phyloP scores from a whole-genome alignment of 768 basidiomycete genomes.

The Daedalea quercina region DNA sequence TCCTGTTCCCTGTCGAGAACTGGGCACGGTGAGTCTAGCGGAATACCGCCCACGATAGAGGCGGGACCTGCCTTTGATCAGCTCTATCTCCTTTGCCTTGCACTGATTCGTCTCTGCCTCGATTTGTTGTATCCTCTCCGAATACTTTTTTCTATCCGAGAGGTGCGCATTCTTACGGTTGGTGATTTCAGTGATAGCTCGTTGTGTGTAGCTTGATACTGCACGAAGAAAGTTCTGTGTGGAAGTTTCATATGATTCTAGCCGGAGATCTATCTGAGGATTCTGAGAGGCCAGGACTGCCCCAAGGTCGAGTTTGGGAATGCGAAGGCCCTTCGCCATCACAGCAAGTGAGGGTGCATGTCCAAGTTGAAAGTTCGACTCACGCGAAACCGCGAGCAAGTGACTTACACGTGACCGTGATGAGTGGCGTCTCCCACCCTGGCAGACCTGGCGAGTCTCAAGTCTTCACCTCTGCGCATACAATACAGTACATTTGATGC shows the following conservation, averaged over 20 bases:
- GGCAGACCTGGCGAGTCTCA: too few species aligned
- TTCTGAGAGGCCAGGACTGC: slow-evolving; percentile 42
- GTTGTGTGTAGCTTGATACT: slow-evolving; percentile 64
- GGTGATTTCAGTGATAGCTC: slow-evolving; percentile 62
- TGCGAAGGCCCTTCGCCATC: slow-evolving; percentile 17
- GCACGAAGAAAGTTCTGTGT: slow-evolving; percentile 70
- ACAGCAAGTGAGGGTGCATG: not conserved
- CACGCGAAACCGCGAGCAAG: not conserved
- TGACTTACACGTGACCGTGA: not conserved
- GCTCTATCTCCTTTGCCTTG: slow-evolving; percentile 72
- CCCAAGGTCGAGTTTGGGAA: slow-evolving; percentile 56
- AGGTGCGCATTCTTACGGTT: slow-evolving; percentile 57
- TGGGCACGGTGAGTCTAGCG: slow-evolving; percentile 18
- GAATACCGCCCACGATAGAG: not conserved
- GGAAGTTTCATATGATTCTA: slow-evolving; percentile 55
- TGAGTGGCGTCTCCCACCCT: not conserved
- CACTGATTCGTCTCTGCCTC: slow-evolving; percentile 71
- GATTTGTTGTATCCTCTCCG: slow-evolving; percentile 54
- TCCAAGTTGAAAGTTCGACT: not conserved
- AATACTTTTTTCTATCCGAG: slow-evolving; percentile 52
- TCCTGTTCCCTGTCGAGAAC: slow-evolving; percentile 66
- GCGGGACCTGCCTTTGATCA: slow-evolving; percentile 56
- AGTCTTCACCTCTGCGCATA: too few species aligned
- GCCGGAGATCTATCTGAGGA: slow-evolving; percentile 59
- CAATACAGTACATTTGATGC: too few species aligned